A percentile compares a stretch with the other conserved stretches of the same genome.
Conservation (phyloP, 2,329 filamentous ascomycete genomes). For the Fusarium sublunatum region DNA sequence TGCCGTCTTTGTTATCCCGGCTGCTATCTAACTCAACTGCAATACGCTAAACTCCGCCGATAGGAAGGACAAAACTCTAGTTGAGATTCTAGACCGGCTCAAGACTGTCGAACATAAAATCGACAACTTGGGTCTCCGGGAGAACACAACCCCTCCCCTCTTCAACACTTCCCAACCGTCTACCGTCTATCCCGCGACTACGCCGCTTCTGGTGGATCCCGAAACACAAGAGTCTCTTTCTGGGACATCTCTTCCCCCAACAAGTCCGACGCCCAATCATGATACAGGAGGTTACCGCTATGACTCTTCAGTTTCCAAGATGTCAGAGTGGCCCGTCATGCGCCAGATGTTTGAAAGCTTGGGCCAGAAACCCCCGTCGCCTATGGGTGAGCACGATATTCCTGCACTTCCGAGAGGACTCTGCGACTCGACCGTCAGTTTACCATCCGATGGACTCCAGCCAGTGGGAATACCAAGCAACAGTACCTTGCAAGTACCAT, state of each 20-base stretch:
- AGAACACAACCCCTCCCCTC: conserved; percentile 30
- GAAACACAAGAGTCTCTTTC: conserved; percentile 40
- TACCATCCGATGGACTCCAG: conserved; percentile 43
- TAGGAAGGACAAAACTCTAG: conserved; percentile 72
- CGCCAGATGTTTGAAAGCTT: conserved; percentile 44
- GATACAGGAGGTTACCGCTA: conserved; percentile 44
- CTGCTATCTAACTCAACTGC: conserved; percentile 3
- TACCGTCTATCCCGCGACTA: conserved; percentile 34
- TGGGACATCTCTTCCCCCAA: conserved; percentile 34
- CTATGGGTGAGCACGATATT: conserved; percentile 31
- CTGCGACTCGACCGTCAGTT: conserved; percentile 32
- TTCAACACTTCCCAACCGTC: conserved; percentile 39
- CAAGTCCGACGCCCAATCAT: conserved; percentile 32
- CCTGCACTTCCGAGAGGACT: conserved; percentile 38
- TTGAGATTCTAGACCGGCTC: conserved; percentile 69
- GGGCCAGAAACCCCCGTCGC: conserved; percentile 39
- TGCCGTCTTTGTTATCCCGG: conserved; percentile 17
- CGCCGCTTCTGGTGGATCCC: conserved; percentile 38
- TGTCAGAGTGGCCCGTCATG: conserved; percentile 45
- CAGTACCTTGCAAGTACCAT: conserved; percentile 34
- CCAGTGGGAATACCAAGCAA: conserved; percentile 29
- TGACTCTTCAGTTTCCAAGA: conserved; percentile 43
- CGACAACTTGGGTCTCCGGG: conserved; percentile 54
- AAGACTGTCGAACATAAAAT: conserved; percentile 67
- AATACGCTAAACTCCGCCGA: conserved; percentile 28